Evolutionary conservation across 345 rosid genomes (phyloP).

Genomic region (Reutealis trisperma): DNA sequence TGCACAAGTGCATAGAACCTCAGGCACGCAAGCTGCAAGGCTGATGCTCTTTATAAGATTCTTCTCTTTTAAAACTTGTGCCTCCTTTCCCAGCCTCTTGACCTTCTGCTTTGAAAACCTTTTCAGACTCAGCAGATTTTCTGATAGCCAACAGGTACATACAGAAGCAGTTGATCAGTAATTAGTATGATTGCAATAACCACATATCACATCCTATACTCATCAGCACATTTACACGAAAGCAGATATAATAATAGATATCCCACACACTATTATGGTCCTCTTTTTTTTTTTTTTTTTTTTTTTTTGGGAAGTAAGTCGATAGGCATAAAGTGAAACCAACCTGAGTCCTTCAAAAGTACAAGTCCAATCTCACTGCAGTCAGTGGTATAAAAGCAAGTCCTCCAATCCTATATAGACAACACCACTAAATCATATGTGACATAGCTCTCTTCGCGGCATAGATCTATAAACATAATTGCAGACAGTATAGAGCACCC

Average conservation of each 20-base stretch:
- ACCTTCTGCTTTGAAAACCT: constrained; percentile 83
- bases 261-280: too few relatives aligned
- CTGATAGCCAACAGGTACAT: constrained; percentile 39
- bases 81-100: constrained; percentile 78
- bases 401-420: constrained; percentile 72
- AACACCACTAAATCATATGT: constrained; percentile 17
- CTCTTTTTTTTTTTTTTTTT: not conserved
- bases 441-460: constrained; percentile 10
- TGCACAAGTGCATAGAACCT: constrained; percentile 65
- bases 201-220: not conserved
- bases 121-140: constrained; percentile 68
- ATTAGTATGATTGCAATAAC: not conserved
- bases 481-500: constrained; percentile 20
- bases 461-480: not conserved
- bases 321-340: constrained; percentile 15
- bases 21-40: constrained; percentile 67
- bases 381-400: constrained; percentile 73
- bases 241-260: not conserved
- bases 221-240: not conserved
- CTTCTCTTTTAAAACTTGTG: constrained; percentile 78
- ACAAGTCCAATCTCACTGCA: constrained; percentile 91
- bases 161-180: constrained; percentile 20
- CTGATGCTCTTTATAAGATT: constrained; percentile 65
- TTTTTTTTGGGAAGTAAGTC: not conserved
- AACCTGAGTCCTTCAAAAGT: constrained; percentile 61